Conservation (phyloP, 805 yeast species). For the Saccharomycopsis fodiens region DNA sequence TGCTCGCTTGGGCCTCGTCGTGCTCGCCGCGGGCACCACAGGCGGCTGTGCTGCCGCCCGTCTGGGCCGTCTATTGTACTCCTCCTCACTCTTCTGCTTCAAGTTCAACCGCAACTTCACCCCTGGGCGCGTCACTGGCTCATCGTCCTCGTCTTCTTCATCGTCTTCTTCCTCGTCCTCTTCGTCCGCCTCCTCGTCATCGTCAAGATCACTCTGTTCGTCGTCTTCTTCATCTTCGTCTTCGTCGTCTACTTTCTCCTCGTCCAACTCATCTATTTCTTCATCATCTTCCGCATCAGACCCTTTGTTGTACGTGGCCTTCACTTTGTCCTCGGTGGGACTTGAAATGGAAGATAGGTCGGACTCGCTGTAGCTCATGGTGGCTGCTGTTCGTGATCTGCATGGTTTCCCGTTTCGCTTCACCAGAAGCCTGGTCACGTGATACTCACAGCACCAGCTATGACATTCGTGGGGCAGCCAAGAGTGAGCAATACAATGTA, state of each 20-base stretch:
- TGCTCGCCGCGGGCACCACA: background rate
- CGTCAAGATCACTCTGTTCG: no score
- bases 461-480: no score
- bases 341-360: conserved; percentile 10
- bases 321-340: background rate
- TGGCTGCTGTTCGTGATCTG: background rate
- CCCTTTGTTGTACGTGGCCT: background rate
- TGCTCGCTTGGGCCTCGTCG: conserved; percentile 8
- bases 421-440: no score
- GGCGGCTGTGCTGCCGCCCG: background rate
- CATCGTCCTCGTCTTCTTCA: conserved; percentile 17
- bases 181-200: conserved; percentile 3
- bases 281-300: conserved; percentile 3
- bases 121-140: conserved; percentile 1
- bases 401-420: no score
- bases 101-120: conserved; percentile 7
- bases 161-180: conserved; percentile 10
- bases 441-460: no score
- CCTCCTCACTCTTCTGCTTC: conserved; percentile 11
- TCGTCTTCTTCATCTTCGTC: conserved; percentile 3
- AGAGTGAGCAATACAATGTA: no score
- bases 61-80: conserved; percentile 1
- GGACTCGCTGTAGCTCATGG: conserved; percentile 7
- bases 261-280: background rate
- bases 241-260: conserved; percentile 2